Base-by-base conservation (phyloP, 495 filamentous ascomycete genomes). In the Penicillium simplicissimum region DNA sequence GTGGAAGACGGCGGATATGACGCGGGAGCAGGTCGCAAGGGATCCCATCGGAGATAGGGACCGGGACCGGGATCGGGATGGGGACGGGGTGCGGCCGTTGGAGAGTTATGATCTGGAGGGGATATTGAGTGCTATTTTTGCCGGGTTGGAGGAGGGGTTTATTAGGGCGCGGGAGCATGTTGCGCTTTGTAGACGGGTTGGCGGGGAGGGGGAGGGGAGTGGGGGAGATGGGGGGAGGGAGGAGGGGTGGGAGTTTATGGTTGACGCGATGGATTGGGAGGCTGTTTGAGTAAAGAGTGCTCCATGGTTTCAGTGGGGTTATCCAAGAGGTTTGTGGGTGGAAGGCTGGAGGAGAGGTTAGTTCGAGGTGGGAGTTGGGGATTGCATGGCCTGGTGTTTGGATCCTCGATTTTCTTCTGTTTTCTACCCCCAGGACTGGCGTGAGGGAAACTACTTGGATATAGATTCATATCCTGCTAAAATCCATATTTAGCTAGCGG, bases 181-280 rank as follows among this genome's bases (percentile, higher is more conserved):
- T 6, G 70, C 68, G 58, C 17, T 63, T n/a, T 60, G 66, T 54
- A 35, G 35, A 61, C 47, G 35, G 45, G 52, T 59, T 43, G 69
- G 55, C 21, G 64, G 67, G 7, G 61, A 57, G 47, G 40, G 17
- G 15, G 47, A 57, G 13, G 42, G 36, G 1, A 8, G 13, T 1
- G 47, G 23, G 14, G 19, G 8, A 1, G 23, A 3, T 25, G 23
- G 1, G 17, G 47, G 52, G 10, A 67, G 75, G 21, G 77, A 77
- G 34, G 69, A 70, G 35, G 74, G 82, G 37, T 86, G 82, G 81
- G 84, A 79, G 40, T 87, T 85, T 52, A 85, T 88, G 74, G 80
- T 84, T 19, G 85, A 88, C 64, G 85, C 84, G 0, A 88, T 88
- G 86, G 86, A 88, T 62, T 85, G 84, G 84, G 81, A 87, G 61